These are phyloP conservation scores for Fraxinus nigra DNA, from an alignment of 305 asterid species.

Conservation along the genomic window DNA sequence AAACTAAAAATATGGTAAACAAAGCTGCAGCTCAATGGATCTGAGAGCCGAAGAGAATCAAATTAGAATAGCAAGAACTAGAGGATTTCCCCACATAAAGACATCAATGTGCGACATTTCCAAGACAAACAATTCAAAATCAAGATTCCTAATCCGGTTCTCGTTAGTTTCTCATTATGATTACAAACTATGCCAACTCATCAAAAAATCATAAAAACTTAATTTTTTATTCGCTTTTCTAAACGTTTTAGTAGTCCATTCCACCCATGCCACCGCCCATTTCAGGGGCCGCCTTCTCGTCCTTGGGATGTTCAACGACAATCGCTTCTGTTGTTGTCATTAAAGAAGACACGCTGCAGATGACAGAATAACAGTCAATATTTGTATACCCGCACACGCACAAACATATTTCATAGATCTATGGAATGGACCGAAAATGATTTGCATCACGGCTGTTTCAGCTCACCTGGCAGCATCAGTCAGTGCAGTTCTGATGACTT, in stretches of 20 bases:
- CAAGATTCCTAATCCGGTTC: neutral
- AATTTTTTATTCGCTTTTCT: neutral
- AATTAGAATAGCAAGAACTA: neutral
- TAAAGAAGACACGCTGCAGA: constrained; percentile 47
- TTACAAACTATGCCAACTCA: neutral
- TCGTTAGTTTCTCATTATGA: neutral
- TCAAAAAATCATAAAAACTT: neutral
- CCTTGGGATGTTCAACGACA: constrained; percentile 48
- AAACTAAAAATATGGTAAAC: neutral
- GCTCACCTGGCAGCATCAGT: constrained; percentile 69
- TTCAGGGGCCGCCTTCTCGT: constrained; percentile 38
- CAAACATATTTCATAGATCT: neutral
- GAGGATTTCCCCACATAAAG: neutral
- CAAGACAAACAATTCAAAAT: neutral
- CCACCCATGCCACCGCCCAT: constrained; percentile 43
- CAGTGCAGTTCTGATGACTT: constrained; percentile 66
- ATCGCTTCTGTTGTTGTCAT: constrained; percentile 60
- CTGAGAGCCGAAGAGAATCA: neutral
- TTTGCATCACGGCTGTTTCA: neutral
- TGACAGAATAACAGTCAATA: neutral
- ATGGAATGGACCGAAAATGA: neutral
- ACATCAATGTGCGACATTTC: neutral
- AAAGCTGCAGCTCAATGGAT: neutral
- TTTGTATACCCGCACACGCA: neutral
- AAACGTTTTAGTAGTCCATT: constrained; percentile 27